Conservation (phyloP, 352 stramenopile species). For the Phytophthora crassamura region DNA sequence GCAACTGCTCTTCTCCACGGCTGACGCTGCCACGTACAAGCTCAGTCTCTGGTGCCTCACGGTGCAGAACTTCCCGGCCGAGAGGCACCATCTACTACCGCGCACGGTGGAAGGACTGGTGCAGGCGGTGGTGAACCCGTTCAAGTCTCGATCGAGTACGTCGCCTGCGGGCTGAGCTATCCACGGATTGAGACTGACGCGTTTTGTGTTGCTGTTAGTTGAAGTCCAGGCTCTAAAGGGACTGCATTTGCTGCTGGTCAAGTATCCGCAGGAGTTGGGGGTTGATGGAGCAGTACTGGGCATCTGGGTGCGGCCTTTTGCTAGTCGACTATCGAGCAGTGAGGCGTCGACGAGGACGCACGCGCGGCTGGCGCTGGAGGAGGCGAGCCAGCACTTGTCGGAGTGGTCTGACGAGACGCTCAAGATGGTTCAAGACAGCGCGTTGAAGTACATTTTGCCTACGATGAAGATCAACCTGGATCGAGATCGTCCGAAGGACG, state of each 20-base stretch:
- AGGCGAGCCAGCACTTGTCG: constrained; percentile 39
- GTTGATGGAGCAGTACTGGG: constrained; percentile 32
- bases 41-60: constrained; percentile 71
- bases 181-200: constrained; percentile 6
- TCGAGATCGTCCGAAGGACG: constrained; percentile 46
- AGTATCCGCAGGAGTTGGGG: constrained; percentile 52
- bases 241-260: constrained; percentile 58
- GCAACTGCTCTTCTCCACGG: constrained; percentile 57
- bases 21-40: constrained; percentile 70
- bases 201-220: constrained; percentile 35
- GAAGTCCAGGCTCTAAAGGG: constrained; percentile 72
- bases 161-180: constrained; percentile 7
- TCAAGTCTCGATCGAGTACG: constrained; percentile 72
- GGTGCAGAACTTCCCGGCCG: constrained; percentile 61
- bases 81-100: constrained; percentile 54
- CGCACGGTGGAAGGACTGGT: constrained; percentile 68
- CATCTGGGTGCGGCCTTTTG: constrained; percentile 60
- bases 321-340: constrained; percentile 62
- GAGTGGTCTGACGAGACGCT: constrained; percentile 47
- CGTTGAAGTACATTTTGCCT: constrained; percentile 58
- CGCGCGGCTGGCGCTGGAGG: constrained; percentile 53
- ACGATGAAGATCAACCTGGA: constrained; percentile 65
- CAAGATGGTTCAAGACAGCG: constrained; percentile 43
- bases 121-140: constrained; percentile 75
- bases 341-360: constrained; percentile 56